A percentile compares a stretch with the other conserved stretches of the same genome.
Conservation (phyloP, 2,329 filamentous ascomycete genomes). For the Fusarium circinatum region DNA sequence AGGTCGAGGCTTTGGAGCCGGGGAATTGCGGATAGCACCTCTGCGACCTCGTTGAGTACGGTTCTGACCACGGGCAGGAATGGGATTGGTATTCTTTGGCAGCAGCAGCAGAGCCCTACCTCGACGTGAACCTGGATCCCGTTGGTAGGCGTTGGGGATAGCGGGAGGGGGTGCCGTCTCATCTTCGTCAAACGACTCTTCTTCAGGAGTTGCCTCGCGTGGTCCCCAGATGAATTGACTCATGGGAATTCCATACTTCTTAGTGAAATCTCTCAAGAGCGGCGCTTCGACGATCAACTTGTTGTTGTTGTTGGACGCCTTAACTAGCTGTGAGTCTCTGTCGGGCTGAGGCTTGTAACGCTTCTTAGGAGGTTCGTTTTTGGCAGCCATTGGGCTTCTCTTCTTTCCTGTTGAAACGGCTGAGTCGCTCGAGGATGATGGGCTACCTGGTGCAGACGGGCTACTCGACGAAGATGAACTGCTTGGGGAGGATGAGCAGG, state of each 20-base stretch:
- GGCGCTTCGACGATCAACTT: slow-evolving; percentile 13
- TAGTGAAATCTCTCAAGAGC: slow-evolving; percentile 16
- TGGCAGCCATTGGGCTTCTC: neutral
- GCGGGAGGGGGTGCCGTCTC: slow-evolving; percentile 23
- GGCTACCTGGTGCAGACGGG: neutral
- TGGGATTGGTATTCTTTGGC: neutral
- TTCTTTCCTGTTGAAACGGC: neutral
- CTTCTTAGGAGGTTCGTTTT: neutral
- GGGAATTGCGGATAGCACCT: neutral
- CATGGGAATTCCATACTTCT: slow-evolving; percentile 18
- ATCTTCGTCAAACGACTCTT: slow-evolving; percentile 26
- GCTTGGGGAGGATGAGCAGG: neutral
- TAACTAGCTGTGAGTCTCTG: neutral
- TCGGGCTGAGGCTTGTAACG: neutral
- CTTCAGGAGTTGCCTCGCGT: neutral
- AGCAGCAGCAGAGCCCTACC: neutral
- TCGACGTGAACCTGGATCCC: neutral
- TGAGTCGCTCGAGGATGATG: neutral
- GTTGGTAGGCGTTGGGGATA: slow-evolving; percentile 10
- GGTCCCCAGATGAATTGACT: slow-evolving; percentile 26
- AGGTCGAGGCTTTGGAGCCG: neutral
- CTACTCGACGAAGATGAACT: neutral
- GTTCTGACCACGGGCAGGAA: neutral
- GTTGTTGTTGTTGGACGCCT: neutral
- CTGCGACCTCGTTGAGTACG: neutral